Percentiles rank a stretch among this genome's conserved stretches.
Conservation (phyloP, 306 rosid genomes). For the Sindora glabra region DNA sequence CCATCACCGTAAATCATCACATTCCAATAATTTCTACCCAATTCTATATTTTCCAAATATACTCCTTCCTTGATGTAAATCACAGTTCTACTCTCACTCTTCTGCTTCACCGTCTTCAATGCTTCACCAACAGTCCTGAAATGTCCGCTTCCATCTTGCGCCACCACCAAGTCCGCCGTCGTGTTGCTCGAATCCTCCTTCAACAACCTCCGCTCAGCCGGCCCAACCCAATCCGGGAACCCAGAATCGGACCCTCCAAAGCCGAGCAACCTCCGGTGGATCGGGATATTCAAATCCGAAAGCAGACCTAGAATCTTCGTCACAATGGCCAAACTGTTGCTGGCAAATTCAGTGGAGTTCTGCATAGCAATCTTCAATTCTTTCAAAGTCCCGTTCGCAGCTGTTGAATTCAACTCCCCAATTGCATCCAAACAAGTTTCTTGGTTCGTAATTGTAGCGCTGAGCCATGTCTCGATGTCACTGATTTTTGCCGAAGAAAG, state of each 20-base stretch:
- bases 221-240: conserved; percentile 69
- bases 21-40: conserved; percentile 81
- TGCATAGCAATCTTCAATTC: conserved; percentile 23
- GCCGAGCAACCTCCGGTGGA: conserved; percentile 54
- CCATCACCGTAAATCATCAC: conserved; percentile 89
- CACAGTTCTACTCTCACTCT: conserved; percentile 42
- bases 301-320: conserved; percentile 37
- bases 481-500: conserved; percentile 25
- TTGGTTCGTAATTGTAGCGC: conserved; percentile 61
- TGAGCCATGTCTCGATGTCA: conserved; percentile 66
- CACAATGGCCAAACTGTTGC: conserved; percentile 85
- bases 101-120: conserved; percentile 45
- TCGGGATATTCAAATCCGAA: conserved; percentile 31
- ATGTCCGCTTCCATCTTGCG: conserved; percentile 61
- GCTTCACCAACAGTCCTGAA: conserved; percentile 45
- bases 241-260: background rate
- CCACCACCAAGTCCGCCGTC: conserved; percentile 44
- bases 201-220: conserved; percentile 59
- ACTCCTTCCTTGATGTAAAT: conserved; percentile 71
- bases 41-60: conserved; percentile 58
- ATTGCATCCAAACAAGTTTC: conserved; percentile 79
- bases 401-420: conserved; percentile 47
- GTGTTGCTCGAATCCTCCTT: background rate
- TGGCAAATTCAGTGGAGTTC: conserved; percentile 65
- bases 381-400: background rate